These are phyloP conservation scores for Tuber calosporum DNA, from an alignment of 495 filamentous ascomycete genomes.

Conservation along the genomic window DNA sequence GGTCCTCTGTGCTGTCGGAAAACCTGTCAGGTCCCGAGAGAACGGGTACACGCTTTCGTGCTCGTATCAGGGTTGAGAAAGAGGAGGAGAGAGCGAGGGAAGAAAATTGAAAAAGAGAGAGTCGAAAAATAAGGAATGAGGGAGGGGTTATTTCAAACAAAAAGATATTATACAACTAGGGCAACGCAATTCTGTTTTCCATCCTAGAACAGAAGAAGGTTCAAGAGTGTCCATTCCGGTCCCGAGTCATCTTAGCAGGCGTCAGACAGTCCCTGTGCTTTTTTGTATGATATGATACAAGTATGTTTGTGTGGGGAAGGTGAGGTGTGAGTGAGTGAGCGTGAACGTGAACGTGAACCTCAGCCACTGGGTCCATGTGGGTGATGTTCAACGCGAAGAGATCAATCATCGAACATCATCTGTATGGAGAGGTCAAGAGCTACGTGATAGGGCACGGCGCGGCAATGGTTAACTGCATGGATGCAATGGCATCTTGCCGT, in stretches of 20 bases:
- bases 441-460: background rate
- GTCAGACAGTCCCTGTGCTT: background rate
- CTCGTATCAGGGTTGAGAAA: background rate
- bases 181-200: background rate
- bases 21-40: constrained; percentile 1
- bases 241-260: background rate
- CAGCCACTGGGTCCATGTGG: constrained; percentile 3
- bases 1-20: background rate
- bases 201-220: background rate
- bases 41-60: background rate
- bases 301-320: constrained; percentile 1
- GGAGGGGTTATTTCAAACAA: background rate
- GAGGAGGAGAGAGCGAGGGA: background rate
- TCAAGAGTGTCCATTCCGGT: background rate
- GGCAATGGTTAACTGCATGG: constrained; percentile 5
- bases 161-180: background rate
- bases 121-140: background rate
- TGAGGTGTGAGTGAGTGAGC: background rate
- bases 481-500: background rate
- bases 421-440: background rate
- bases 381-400: constrained; percentile 3
- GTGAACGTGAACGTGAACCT: background rate
- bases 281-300: too few relatives aligned
- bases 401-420: constrained; percentile 1
- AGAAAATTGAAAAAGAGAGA: too few relatives aligned